These are phyloP conservation scores for Cystobasidium slooffiae DNA, from an alignment of 1,284 basidiomycete species.

Conservation along the genomic window DNA sequence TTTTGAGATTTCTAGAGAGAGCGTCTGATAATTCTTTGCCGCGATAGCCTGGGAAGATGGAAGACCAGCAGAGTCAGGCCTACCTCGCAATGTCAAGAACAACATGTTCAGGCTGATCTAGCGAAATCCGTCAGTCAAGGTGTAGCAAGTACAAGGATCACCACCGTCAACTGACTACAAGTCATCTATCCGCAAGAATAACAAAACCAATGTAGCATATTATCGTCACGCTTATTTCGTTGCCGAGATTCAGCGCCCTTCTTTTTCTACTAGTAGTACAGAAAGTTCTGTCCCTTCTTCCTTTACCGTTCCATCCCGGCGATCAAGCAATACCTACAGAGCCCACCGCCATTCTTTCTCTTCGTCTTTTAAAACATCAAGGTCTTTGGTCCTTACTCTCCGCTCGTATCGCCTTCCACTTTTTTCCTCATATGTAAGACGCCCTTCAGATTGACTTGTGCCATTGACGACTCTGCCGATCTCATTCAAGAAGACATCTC, in stretches of 20 bases:
- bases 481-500: background rate
- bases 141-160: too few species aligned
- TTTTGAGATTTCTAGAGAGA: background rate
- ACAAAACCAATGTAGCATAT: too few species aligned
- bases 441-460: background rate
- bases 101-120: slow-evolving; percentile 41
- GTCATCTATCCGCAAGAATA: too few species aligned
- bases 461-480: slow-evolving; percentile 1
- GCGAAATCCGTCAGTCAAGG: background rate
- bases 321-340: background rate
- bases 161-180: too few species aligned
- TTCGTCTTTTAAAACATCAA: background rate
- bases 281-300: background rate
- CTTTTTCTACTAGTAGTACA: too few species aligned
- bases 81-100: slow-evolving; percentile 36
- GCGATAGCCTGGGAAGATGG: slow-evolving; percentile 37
- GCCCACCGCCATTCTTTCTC: background rate
- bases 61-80: slow-evolving; percentile 28
- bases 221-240: too few species aligned
- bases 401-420: background rate
- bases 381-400: background rate
- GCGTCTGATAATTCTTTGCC: background rate
- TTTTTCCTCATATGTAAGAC: background rate
- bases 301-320: background rate
- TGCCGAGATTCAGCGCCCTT: too few species aligned